Evolutionary conservation across 495 filamentous ascomycete species (phyloP), one percentile per base, ranked within the genome.

Genomic region (Talaromyces ruber): DNA sequence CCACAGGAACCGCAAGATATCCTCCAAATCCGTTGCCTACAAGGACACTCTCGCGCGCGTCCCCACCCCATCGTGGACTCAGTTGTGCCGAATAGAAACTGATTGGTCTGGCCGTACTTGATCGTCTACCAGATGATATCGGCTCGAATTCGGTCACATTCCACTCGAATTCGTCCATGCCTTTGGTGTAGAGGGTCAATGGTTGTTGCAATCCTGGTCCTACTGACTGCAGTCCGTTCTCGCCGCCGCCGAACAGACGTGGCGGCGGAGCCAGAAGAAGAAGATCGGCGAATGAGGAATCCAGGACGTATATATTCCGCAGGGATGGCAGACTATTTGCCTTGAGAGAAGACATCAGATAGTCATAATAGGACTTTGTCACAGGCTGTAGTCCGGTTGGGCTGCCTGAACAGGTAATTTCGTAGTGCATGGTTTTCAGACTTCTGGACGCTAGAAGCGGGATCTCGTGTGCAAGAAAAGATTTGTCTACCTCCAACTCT

Each of bases 91-190:
- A 75, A 62, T 83, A 81, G 47, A 84, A 75, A 65, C 79, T 82
- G 6, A 85, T 71, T 0, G 85, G 85, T 16, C 83, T 74, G 2
- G 80, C 84, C 6, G 71, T 71, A 45, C 76, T 62, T 32, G 70
- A 72, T 3, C 68, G 68, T 6, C 70, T 73, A 14, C 70, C 71
- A 16, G 61, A 29, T 4, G 73, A 62, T 4, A 76, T 69, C 3
- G 83, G 84, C 5, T 80, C 74, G 63, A 86, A 79, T 6, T 80
- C 74, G 0, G 85, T 88, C 69, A 92, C 88, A 64, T 89, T 88
- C 92, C 92, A 97, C 65, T 93, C 90, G 22, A 91, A 76, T 66
- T 92, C 91, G 63, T 92, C 87, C 21, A 91, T 80, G 26, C 90
- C 88, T 74, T 96, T 97, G 70, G 84, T 91, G 72, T 92, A 96